Evolutionary conservation across 176 grass and related monocot species (phyloP).

Genomic region (Cenchrus americanus): DNA sequence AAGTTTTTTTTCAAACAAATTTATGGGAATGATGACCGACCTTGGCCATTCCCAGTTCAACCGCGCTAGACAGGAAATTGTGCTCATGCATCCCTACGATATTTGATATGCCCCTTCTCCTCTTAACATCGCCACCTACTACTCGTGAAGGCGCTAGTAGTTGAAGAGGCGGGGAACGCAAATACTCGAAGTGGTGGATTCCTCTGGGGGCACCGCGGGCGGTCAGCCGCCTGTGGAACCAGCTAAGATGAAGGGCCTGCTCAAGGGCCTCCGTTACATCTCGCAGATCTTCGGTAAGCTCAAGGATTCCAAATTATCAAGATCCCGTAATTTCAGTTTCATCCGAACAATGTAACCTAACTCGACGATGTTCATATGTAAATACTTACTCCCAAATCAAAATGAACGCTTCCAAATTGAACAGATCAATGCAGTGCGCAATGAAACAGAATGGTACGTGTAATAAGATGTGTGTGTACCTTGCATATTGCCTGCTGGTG

Average conservation of each 20-base stretch:
- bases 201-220: conserved; percentile 46
- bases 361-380: background rate
- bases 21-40: background rate
- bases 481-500: background rate
- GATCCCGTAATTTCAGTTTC: background rate
- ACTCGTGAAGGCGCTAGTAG: conserved; percentile 36
- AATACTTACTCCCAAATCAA: background rate
- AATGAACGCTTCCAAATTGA: conserved; percentile 23
- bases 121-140: background rate
- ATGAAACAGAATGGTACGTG: background rate
- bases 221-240: conserved; percentile 70
- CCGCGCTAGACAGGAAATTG: background rate
- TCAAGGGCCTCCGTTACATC: conserved; percentile 97
- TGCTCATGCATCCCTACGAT: background rate
- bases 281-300: conserved; percentile 89
- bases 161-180: conserved; percentile 20
- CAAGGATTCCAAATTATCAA: background rate
- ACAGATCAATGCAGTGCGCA: conserved; percentile 12
- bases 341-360: background rate
- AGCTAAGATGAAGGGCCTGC: conserved; percentile 88
- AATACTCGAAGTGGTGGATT: conserved; percentile 51
- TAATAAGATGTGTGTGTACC: conserved; percentile 21
- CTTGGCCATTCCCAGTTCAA: background rate
- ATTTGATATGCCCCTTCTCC: background rate
- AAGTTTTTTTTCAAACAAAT: background rate